Evolutionary conservation across 2,329 filamentous ascomycete genomes (phyloP), one percentile per base, ranked within the genome.

Genomic region (Septoria linicola): DNA sequence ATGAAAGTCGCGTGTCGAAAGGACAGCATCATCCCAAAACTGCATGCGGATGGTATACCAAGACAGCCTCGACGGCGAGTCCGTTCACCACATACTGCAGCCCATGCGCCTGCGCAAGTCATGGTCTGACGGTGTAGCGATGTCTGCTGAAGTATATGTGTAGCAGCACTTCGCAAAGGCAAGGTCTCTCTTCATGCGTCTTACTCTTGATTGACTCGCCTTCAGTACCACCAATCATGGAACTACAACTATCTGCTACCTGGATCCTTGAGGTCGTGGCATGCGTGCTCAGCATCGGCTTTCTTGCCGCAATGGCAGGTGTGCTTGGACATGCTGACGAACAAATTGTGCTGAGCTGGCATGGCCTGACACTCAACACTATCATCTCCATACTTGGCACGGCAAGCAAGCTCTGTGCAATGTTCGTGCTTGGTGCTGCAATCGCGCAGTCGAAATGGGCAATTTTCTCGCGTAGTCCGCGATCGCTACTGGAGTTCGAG

Each of bases 381-480:
- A 20, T 36, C 20, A 41, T 58, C 2, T 59, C 57, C 8, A 44
- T 58, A 6, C 41, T 58, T 2, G 48, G 48, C 3, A 59, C 54
- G 4, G 35, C 40, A 6, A 48, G 43, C 27, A 45, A 53, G n/a
- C 36, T 35, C 4, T 14, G 30, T 8, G 25, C 46, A 14, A 13
- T 58, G n/a, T 48, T 53, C 23, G 49, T 41, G 1, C 16, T 58
- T 6, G 21, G 37, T 14, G 36, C 46, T n/a, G 20, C 47, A 7
- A 51, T 55, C 16, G 45, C 43, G 2, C 57, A 59, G 30, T 49
- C 19, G 20, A 57, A 53, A 20, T 52, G 44, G 42, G 37, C 30
- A 2, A 30, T 35, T 8, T 50, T 51, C 23, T 42, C 19, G 11
- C 34, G 19, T n/a, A 35, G 20, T n/a, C n/a, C 23, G 19, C 21